Evolutionary conservation across 495 filamentous ascomycete species (phyloP).

Genomic region (Hypoxylon perforatum): DNA sequence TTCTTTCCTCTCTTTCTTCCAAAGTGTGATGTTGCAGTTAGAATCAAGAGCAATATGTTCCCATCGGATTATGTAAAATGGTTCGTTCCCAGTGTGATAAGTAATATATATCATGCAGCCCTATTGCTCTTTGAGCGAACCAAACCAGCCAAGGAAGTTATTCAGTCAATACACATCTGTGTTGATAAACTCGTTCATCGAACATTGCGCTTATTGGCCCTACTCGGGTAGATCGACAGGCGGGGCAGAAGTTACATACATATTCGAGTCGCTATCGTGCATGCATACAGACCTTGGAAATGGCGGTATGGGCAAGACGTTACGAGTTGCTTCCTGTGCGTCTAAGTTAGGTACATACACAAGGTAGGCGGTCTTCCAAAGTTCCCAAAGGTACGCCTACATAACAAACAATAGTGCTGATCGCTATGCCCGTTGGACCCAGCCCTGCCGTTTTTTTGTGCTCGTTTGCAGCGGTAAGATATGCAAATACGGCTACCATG

Average conservation of each 20-base stretch:
- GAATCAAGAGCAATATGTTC: background rate
- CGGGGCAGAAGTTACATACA: background rate
- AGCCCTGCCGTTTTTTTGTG: background rate
- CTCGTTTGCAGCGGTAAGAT: conserved; percentile 6
- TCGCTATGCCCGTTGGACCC: conserved; percentile 1
- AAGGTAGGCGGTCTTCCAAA: conserved; percentile 2
- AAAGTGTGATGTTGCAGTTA: no score
- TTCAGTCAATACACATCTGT: background rate
- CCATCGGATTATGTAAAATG: background rate
- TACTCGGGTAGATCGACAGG: background rate
- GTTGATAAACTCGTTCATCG: background rate
- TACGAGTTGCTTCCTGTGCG: no score
- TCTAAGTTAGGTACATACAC: background rate
- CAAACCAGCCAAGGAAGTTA: background rate
- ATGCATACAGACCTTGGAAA: no score
- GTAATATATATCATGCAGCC: background rate
- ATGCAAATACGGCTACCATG: conserved; percentile 12
- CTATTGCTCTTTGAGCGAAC: background rate
- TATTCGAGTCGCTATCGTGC: no score
- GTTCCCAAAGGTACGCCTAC: background rate
- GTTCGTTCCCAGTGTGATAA: background rate
- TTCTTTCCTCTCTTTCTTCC: no score
- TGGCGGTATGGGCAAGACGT: no score
- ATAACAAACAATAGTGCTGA: background rate
- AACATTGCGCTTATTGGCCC: background rate